A percentile compares a stretch with the other conserved stretches of the same genome.
phyloP scores from a whole-genome alignment of 768 basidiomycete genomes.

The Roridomyces roridus region DNA sequence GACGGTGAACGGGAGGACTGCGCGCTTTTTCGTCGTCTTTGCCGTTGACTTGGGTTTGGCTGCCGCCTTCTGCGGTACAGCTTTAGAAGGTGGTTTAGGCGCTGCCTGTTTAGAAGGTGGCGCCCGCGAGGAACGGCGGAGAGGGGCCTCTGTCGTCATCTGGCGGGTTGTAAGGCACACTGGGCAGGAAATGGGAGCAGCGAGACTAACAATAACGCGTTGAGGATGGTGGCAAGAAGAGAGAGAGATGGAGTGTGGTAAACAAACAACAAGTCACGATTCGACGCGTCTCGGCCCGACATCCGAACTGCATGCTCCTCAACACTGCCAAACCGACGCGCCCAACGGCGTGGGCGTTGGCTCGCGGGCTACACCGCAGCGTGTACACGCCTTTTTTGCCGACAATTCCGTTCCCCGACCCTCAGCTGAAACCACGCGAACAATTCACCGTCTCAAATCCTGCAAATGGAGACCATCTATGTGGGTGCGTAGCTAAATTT shows the following conservation, averaged over 20 bases:
- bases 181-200: neutral
- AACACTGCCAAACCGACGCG: neutral
- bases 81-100: conserved; percentile 29
- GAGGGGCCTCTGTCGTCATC: conserved; percentile 40
- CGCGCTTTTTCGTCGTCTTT: conserved; percentile 52
- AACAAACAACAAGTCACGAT: neutral
- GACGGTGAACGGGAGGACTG: conserved; percentile 49
- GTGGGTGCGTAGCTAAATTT: conserved; percentile 49
- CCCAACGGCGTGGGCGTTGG: neutral
- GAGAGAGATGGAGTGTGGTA: neutral
- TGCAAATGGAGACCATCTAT: conserved; percentile 66
- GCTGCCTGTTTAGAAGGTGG: conserved; percentile 51
- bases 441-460: conserved; percentile 65
- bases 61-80: conserved; percentile 40
- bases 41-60: conserved; percentile 43
- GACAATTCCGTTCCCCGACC: conserved; percentile 14
- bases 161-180: neutral
- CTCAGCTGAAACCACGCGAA: conserved; percentile 19
- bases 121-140: conserved; percentile 60
- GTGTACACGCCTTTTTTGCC: conserved; percentile 15
- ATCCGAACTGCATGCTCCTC: neutral
- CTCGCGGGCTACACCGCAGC: conserved; percentile 6
- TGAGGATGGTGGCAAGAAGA: conserved; percentile 17
- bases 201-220: conserved; percentile 28
- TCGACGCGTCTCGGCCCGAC: conserved; percentile 1